Base-by-base conservation (phyloP, 257 asterid species). In the Anisodus acutangulus region DNA sequence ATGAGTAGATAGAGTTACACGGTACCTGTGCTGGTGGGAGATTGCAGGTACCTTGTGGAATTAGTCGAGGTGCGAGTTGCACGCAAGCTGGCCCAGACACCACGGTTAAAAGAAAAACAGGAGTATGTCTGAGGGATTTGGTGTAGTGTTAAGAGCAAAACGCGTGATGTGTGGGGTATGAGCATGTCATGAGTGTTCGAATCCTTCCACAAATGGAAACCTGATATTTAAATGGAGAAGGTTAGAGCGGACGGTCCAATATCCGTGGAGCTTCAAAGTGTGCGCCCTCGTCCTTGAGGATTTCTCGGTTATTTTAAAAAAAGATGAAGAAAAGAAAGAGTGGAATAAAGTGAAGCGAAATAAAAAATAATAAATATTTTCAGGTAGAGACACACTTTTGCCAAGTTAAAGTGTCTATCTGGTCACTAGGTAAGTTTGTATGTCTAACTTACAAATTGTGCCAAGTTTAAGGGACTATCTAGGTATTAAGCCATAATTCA, bases 311-410 rank as follows among this genome's bases (percentile, higher is more conserved):
- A 72, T n/a, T 47, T 51, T n/a, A 72, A 22, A 39, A 22, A 70
- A 72, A 45, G 6, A 71, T 10, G 80, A 71, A n/a, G n/a, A 45
- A 5, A 71, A 72, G 6, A 6, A 53, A 22, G 11, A 6, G 10
- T 74, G 80, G 80, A 84, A 68, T 39, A 37, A 37, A 8, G 53
- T 37, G 78, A 55, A 76, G 63, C 19, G 6, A 76, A 76, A 3
- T 76, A 51, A 74, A 47, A 22, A 31, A 13, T 45, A 76, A 76
- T 4, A 51, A 22, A 51, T 31, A 76, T 51, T 76, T 8, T 76
- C 26, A 76, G 43, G 80, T 31, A 31, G 35, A 31, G 35, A 31
- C 35, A 31, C 35, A 31, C 35, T 31, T 31, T 31, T 31, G 1
- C 35, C 35, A 31, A 31, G 35, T 22, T 22, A 22, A 22, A 22